Conservation (phyloP, 1,284 basidiomycete genomes). For the Ganoderma lingzhi region DNA sequence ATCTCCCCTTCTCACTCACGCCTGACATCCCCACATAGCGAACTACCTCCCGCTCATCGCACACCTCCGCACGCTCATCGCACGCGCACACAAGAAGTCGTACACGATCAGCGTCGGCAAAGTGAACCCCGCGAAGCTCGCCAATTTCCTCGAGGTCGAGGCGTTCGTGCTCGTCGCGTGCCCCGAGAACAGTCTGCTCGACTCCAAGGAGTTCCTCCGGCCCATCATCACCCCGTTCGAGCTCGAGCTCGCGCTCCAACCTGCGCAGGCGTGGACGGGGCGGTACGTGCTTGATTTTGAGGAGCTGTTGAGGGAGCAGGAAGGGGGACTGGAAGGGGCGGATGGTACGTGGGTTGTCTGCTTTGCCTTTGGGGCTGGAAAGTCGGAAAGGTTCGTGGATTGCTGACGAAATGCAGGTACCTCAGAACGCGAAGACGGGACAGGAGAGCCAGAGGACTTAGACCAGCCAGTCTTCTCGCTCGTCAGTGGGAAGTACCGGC, state of each 20-base stretch:
- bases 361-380: background rate
- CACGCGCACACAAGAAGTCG: conserved; percentile 79
- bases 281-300: conserved; percentile 87
- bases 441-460: conserved; percentile 49
- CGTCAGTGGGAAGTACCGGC: conserved; percentile 87
- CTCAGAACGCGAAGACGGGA: conserved; percentile 29
- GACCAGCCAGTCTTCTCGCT: conserved; percentile 88
- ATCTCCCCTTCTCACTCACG: background rate
- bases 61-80: conserved; percentile 75
- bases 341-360: conserved; percentile 12
- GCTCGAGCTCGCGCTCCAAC: conserved; percentile 82
- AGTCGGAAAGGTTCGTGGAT: background rate
- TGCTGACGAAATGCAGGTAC: background rate
- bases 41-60: conserved; percentile 86
- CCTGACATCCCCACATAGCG: conserved; percentile 50
- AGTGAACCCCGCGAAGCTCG: conserved; percentile 94
- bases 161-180: conserved; percentile 97
- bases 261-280: conserved; percentile 79
- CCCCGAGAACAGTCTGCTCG: conserved; percentile 91
- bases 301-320: conserved; percentile 61
- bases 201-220: conserved; percentile 87
- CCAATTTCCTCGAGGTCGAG: conserved; percentile 96
- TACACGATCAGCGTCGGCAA: conserved; percentile 98
- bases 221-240: conserved; percentile 98
- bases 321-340: background rate